Conservation (phyloP, 2,329 filamentous ascomycete genomes). For the Rhexocercosporidium sp. region DNA sequence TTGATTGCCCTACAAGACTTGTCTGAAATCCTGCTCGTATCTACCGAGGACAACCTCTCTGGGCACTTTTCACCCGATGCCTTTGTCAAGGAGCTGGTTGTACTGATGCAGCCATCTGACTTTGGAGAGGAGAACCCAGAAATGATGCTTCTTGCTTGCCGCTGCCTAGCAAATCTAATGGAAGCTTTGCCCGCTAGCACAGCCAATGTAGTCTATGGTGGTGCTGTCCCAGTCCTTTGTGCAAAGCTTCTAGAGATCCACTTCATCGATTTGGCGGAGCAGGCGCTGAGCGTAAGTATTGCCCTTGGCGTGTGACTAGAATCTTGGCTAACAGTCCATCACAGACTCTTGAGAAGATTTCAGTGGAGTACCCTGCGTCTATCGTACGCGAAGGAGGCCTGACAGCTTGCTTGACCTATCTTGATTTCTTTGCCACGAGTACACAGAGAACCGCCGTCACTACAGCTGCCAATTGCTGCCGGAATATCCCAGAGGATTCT, state of each 20-base stretch:
- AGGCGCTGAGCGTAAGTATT: conserved; percentile 77
- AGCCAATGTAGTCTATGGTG: conserved; percentile 96
- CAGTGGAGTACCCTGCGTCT: conserved; percentile 89
- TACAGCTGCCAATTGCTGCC: conserved; percentile 96
- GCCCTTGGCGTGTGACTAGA: conserved; percentile 2
- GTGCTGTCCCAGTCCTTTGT: conserved; percentile 91
- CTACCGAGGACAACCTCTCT: conserved; percentile 94
- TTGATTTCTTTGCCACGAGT: conserved; percentile 97
- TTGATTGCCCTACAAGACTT: conserved; percentile 91
- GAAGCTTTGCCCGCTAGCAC: conserved; percentile 92
- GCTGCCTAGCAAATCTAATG: conserved; percentile 96
- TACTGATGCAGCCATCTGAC: conserved; percentile 89
- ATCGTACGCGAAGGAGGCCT: conserved; percentile 96
- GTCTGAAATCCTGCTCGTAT: conserved; percentile 90
- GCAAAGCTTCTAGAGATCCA: conserved; percentile 95
- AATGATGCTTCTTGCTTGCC: conserved; percentile 95
- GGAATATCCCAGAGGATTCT: conserved; percentile 92
- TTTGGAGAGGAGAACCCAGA: conserved; percentile 89
- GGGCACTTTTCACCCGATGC: conserved; percentile 94
- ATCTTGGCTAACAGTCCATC: conserved; percentile 21
- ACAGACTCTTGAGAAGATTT: conserved; percentile 92
- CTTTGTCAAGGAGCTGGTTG: conserved; percentile 93
- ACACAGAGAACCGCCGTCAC: conserved; percentile 96
- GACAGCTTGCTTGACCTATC: conserved; percentile 91
- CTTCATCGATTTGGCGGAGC: conserved; percentile 96